Evolutionary conservation across 164 flowering plant species (phyloP).

Genomic region (Chimonanthus salicifolius): DNA sequence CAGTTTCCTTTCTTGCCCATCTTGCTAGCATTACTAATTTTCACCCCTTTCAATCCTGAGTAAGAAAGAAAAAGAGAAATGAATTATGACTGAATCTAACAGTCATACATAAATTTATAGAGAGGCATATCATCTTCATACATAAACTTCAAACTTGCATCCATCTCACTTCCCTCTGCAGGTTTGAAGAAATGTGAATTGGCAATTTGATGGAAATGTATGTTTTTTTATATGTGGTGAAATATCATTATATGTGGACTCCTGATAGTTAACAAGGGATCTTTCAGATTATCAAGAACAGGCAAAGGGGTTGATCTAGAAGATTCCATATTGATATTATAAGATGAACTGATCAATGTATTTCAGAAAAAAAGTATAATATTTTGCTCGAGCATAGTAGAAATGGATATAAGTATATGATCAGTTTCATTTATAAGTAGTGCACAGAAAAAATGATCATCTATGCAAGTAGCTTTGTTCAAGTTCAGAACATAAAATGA

Average conservation of each 20-base stretch:
- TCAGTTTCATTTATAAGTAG: too few species aligned
- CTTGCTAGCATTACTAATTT: constrained; percentile 33
- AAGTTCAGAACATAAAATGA: not conserved
- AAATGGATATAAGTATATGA: too few species aligned
- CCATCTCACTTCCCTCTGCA: not conserved
- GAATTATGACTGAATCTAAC: not conserved
- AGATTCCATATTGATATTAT: too few species aligned
- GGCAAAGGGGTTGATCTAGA: too few species aligned
- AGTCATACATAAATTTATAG: not conserved
- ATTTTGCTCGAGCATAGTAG: too few species aligned
- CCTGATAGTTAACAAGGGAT: too few species aligned
- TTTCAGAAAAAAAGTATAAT: too few species aligned
- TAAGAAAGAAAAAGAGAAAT: not conserved
- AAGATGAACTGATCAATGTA: too few species aligned
- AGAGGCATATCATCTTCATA: not conserved
- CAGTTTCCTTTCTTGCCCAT: constrained; percentile 86
- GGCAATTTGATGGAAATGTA: not conserved
- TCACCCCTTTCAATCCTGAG: not conserved
- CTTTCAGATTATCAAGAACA: too few species aligned
- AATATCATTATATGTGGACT: not conserved
- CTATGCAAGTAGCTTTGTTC: not conserved
- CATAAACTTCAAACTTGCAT: not conserved
- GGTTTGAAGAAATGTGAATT: not conserved
- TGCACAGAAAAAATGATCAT: not conserved
- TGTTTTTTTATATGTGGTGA: not conserved